A percentile compares a stretch with the other conserved stretches of the same genome.
Conservation (phyloP, 139 green algal genomes). For the Coelastrella sp. region DNA sequence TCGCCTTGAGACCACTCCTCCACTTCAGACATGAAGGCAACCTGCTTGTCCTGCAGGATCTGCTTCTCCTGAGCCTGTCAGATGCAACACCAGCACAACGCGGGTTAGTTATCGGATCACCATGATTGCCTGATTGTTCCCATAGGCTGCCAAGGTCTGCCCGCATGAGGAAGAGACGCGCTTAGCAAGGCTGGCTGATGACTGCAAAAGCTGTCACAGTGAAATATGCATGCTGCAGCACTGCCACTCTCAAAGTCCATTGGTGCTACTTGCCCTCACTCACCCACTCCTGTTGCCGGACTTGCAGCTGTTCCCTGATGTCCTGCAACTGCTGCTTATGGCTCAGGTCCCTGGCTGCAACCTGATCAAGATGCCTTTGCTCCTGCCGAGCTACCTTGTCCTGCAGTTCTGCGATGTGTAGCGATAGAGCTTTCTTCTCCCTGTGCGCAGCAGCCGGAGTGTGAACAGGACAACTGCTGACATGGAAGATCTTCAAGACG, state of each 20-base stretch:
- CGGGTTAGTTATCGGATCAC: too few relatives aligned
- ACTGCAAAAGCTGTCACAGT: neutral
- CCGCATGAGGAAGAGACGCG: neutral
- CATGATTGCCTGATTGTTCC: too few relatives aligned
- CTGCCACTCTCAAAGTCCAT: neutral
- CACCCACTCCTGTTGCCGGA: conserved; percentile 32
- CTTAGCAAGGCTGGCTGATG: neutral
- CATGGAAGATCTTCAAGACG: neutral
- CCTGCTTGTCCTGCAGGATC: conserved; percentile 21
- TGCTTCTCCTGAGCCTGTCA: conserved; percentile 38
- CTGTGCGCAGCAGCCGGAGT: conserved; percentile 5
- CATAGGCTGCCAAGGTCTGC: too few relatives aligned
- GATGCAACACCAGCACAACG: neutral
- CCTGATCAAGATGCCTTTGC: conserved; percentile 11
- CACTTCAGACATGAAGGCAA: conserved; percentile 35
- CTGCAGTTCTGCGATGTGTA: conserved; percentile 41
- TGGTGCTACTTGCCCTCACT: neutral
- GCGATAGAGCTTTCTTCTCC: conserved; percentile 40
- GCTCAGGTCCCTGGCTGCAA: neutral
- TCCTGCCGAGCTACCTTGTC: conserved; percentile 10
- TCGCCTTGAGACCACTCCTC: conserved; percentile 56
- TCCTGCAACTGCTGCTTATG: conserved; percentile 29
- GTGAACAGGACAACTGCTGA: too few relatives aligned
- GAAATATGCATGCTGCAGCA: neutral
- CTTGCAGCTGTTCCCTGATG: neutral